Base-by-base conservation (phyloP, 805 yeast genomes). In the Pichia californica region DNA sequence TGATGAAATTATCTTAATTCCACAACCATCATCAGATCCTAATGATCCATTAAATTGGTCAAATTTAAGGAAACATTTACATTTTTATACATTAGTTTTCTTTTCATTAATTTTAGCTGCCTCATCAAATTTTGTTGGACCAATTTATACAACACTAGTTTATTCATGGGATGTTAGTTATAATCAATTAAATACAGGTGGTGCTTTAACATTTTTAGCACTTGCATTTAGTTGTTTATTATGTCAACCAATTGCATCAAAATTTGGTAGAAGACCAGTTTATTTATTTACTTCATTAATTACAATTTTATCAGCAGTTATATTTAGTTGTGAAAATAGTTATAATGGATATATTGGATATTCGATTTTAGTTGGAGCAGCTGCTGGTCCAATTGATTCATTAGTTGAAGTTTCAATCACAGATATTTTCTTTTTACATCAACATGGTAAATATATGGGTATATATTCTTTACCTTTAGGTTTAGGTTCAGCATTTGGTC, bases 11-110 rank as follows among this genome's bases (percentile, higher is more conserved):
- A 67, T 71, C 19, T 56, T 72, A 23, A 56, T 69, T 9, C 77
- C 76, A 2, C 76, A 71, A 46, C 77, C 76, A 1, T 59, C 73
- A n/a, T 70, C 70, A 41, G 69, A 74, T 6, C 61, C 66, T 23
- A 72, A 73, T 46, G 77, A 73, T 52, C 77, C 77, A 3, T 59
- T 71, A 31, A n/a, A n/a, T n/a, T n/a, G n/a, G n/a, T n/a, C n/a
- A n/a, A n/a, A n/a, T n/a, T n/a, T n/a, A n/a, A n/a, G n/a, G n/a
- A n/a, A n/a, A n/a, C n/a, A n/a, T n/a, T n/a, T n/a, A n/a, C n/a
- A n/a, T n/a, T n/a, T n/a, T n/a, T n/a, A n/a, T n/a, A n/a, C n/a
- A n/a, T n/a, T n/a, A n/a, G n/a, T n/a, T n/a, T n/a, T n/a, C n/a
- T n/a, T n/a, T n/a, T n/a, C n/a, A n/a, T n/a, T n/a, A n/a, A n/a